Evolutionary conservation across 1,284 basidiomycete species (phyloP).

Genomic region (Psilocybe mexicana): DNA sequence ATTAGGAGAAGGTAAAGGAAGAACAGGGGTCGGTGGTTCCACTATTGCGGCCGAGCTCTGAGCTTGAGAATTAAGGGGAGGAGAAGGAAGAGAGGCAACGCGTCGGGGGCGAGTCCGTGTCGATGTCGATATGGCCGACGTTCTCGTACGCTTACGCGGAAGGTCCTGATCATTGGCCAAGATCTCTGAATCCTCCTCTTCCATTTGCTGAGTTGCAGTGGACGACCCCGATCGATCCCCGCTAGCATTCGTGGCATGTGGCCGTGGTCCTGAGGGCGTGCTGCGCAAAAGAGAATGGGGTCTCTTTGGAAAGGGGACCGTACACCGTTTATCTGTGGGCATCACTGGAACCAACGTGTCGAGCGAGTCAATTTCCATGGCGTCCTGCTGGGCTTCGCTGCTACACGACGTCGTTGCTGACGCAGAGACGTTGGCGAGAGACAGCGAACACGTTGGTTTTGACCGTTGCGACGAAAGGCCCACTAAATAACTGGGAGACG

Average conservation of each 20-base stretch:
- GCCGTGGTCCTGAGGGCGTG: not conserved
- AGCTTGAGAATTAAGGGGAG: not conserved
- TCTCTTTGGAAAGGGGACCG: conserved; percentile 18
- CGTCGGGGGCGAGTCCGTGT: conserved; percentile 5
- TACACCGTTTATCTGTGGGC: not conserved
- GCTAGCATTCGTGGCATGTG: not conserved
- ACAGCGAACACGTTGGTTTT: conserved; percentile 16
- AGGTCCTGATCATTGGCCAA: conserved; percentile 11
- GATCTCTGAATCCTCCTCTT: not conserved
- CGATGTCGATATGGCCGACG: conserved; percentile 11
- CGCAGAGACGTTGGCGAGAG: conserved; percentile 16
- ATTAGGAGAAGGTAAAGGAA: not conserved
- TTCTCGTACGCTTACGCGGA: conserved; percentile 17
- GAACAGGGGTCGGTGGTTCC: not conserved
- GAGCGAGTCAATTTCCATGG: conserved; percentile 12
- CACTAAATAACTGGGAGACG: conserved; percentile 6
- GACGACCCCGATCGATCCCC: not conserved
- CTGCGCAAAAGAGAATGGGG: conserved; percentile 19
- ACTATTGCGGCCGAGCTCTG: not conserved
- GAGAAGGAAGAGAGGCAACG: not conserved
- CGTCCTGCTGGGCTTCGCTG: conserved; percentile 1
- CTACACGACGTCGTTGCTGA: conserved; percentile 6
- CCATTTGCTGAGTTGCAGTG: not conserved
- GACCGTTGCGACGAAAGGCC: conserved; percentile 11
- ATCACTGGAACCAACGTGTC: conserved; percentile 1